Evolutionary conservation across 352 stramenopile genomes (phyloP).

Genomic region (Thalassiosira hispida): DNA sequence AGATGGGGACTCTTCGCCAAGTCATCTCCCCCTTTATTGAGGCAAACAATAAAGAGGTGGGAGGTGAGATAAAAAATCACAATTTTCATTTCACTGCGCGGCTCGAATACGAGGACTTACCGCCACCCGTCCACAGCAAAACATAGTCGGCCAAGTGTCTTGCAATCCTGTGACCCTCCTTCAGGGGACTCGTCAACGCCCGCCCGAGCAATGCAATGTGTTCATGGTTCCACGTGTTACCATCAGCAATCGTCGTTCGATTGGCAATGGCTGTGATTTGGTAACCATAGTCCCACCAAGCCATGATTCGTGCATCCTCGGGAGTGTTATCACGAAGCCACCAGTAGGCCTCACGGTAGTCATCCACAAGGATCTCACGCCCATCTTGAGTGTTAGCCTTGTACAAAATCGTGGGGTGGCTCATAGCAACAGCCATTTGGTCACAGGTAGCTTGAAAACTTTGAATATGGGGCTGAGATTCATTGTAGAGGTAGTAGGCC

Average conservation of each 20-base stretch:
- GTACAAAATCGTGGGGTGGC: slow-evolving; percentile 86
- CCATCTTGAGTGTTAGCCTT: slow-evolving; percentile 79
- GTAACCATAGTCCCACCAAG: slow-evolving; percentile 90
- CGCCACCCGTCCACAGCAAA: slow-evolving; percentile 85
- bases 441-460: slow-evolving; percentile 40
- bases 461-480: slow-evolving; percentile 38
- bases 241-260: slow-evolving; percentile 87
- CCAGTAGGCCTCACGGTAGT: slow-evolving; percentile 96
- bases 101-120: too few species aligned
- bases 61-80: too few species aligned
- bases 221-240: slow-evolving; percentile 89
- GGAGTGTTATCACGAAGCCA: slow-evolving; percentile 88
- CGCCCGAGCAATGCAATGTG: slow-evolving; percentile 87
- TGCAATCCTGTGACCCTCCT: slow-evolving; percentile 84
- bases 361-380: slow-evolving; percentile 86
- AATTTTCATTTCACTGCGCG: too few species aligned
- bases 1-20: slow-evolving; percentile 87
- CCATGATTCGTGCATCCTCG: slow-evolving; percentile 85
- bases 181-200: slow-evolving; percentile 76
- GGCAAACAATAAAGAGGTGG: too few species aligned
- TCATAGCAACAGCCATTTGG: slow-evolving; percentile 61
- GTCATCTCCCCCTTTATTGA: slow-evolving; percentile 84
- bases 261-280: slow-evolving; percentile 89
- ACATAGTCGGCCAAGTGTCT: slow-evolving; percentile 87
- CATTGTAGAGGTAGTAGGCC: slow-evolving; percentile 33